Evolutionary conservation across 2,329 filamentous ascomycete genomes (phyloP).

Genomic region (Talaromyces piceae): DNA sequence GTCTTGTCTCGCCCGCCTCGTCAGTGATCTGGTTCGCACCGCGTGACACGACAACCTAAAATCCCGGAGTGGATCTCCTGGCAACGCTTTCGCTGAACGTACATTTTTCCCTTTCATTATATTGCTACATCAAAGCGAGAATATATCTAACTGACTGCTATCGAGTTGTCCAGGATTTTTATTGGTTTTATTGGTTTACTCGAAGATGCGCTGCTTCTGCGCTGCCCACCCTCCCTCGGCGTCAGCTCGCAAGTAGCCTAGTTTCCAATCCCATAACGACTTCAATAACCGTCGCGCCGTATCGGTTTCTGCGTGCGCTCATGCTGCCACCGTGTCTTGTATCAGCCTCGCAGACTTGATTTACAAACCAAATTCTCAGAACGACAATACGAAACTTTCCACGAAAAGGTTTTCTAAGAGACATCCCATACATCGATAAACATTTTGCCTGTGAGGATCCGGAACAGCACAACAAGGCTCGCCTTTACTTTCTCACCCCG

Average conservation of each 20-base stretch:
- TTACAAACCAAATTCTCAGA: background rate
- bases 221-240: slow-evolving; percentile 11
- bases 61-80: background rate
- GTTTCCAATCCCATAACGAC: background rate
- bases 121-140: too few relatives aligned
- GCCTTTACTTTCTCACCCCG: background rate
- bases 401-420: too few relatives aligned
- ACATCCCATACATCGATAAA: background rate
- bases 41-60: background rate
- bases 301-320: background rate
- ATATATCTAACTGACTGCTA: background rate
- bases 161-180: background rate
- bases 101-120: background rate
- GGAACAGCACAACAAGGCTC: background rate
- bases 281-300: background rate
- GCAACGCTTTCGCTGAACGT: background rate
- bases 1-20: background rate
- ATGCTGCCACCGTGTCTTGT: background rate
- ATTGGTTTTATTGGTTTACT: slow-evolving; percentile 1
- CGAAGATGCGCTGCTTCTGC: slow-evolving; percentile 13
- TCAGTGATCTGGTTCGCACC: background rate
- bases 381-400: slow-evolving; percentile 3
- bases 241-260: slow-evolving; percentile 11
- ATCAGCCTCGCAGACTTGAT: background rate
- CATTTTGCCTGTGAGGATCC: background rate